Percentiles rank a stretch among this genome's conserved stretches.
Evolutionary conservation across 768 basidiomycete species (phyloP).

Genomic region (Mycena polygramma): DNA sequence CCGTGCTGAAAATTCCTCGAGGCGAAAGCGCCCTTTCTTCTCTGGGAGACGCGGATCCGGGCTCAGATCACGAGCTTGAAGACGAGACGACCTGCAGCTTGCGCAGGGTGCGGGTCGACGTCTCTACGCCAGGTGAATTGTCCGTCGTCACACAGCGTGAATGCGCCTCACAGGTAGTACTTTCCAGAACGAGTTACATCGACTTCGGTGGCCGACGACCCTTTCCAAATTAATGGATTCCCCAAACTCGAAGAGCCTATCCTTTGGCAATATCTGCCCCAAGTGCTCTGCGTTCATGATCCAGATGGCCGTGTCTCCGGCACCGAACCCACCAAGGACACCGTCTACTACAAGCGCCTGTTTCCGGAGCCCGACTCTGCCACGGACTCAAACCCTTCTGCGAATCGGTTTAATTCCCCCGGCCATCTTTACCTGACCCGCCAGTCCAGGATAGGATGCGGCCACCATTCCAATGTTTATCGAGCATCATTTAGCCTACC

Average conservation of each 20-base stretch:
- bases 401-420: conserved; percentile 3
- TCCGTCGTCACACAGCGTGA: too few relatives aligned
- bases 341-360: conserved; percentile 24
- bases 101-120: not conserved
- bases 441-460: conserved; percentile 38
- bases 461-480: conserved; percentile 50
- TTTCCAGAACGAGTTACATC: not conserved
- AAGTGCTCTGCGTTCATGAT: conserved; percentile 44
- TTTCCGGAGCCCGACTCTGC: conserved; percentile 6
- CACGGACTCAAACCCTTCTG: not conserved
- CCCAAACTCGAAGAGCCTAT: conserved; percentile 44
- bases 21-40: not conserved
- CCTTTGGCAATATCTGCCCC: conserved; percentile 40
- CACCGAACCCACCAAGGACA: conserved; percentile 16
- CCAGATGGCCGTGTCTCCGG: conserved; percentile 31
- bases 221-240: conserved; percentile 14
- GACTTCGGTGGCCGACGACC: not conserved
- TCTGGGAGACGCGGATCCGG: conserved; percentile 19
- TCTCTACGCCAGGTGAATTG: not conserved
- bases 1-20: conserved; percentile 15
- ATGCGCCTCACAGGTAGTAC: not conserved
- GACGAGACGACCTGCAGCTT: not conserved
- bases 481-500: conserved; percentile 56
- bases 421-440: conserved; percentile 38
- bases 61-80: conserved; percentile 19